Evolutionary conservation across 768 basidiomycete genomes (phyloP).

Genomic region (Russula sp.): DNA sequence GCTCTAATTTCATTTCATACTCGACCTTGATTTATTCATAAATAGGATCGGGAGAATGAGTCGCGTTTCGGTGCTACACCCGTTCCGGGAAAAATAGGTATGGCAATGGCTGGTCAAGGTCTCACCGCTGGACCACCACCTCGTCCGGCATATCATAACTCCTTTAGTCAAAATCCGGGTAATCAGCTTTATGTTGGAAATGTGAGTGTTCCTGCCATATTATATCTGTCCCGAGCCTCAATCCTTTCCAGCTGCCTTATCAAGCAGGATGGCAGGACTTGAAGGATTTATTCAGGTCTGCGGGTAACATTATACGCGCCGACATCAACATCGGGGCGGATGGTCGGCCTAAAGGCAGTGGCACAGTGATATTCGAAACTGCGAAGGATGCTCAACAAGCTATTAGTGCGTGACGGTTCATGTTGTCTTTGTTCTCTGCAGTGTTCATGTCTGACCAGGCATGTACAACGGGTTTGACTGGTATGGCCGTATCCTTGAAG

Average conservation of each 20-base stretch:
- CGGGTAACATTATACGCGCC: constrained; percentile 92
- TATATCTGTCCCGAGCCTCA: not conserved
- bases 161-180: constrained; percentile 72
- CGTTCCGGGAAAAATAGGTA: constrained; percentile 92
- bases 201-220: constrained; percentile 45
- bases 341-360: constrained; percentile 92
- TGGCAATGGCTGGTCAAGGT: constrained; percentile 94
- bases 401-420: constrained; percentile 59
- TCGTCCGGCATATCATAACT: constrained; percentile 77
- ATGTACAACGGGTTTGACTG: constrained; percentile 99
- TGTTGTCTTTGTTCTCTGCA: not conserved
- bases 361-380: constrained; percentile 95
- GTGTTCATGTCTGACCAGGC: constrained; percentile 43
- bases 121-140: constrained; percentile 76
- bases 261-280: constrained; percentile 99
- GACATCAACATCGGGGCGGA: constrained; percentile 94
- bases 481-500: constrained; percentile 94
- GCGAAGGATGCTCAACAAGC: constrained; percentile 88
- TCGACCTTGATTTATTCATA: constrained; percentile 9
- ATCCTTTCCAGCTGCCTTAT: constrained; percentile 68
- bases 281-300: constrained; percentile 94
- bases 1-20: constrained; percentile 30
- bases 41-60: constrained; percentile 92
- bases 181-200: constrained; percentile 93
- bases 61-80: constrained; percentile 95